Evolutionary conservation across 345 rosid genomes (phyloP).

Genomic region (Citrus hindsii): DNA sequence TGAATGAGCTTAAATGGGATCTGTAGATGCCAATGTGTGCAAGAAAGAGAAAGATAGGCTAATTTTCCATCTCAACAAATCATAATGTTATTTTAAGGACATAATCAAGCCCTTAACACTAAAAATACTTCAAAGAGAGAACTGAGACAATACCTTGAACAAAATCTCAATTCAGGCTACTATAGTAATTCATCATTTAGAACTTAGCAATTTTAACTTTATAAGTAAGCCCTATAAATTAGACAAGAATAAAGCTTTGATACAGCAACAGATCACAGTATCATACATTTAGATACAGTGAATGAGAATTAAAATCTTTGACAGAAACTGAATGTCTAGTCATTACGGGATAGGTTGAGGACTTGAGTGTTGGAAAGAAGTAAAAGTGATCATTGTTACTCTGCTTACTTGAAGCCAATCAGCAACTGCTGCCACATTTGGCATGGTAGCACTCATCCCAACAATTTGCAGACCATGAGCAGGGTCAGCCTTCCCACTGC

Average conservation of each 20-base stretch:
- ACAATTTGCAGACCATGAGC: constrained; percentile 89
- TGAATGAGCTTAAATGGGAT: not conserved
- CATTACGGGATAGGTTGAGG: not conserved
- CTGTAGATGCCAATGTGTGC: not conserved
- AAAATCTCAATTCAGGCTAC: not conserved
- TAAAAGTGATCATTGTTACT: constrained; percentile 2
- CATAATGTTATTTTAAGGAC: not conserved
- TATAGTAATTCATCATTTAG: not conserved
- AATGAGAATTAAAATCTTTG: not conserved
- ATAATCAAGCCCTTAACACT: not conserved
- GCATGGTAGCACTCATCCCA: constrained; percentile 99
- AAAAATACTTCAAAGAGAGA: not conserved
- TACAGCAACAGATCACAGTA: not conserved
- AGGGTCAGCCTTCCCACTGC: constrained; percentile 80
- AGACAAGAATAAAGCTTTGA: not conserved
- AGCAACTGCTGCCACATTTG: constrained; percentile 95
- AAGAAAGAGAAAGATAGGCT: not conserved
- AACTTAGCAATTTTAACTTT: not conserved
- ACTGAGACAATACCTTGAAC: not conserved
- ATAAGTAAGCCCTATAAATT: not conserved
- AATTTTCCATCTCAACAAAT: not conserved
- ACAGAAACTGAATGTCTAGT: constrained; percentile 3
- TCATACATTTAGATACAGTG: not conserved
- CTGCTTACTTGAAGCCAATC: constrained; percentile 94
- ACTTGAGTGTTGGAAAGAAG: not conserved